phyloP scores from a whole-genome alignment of 176 grass and related monocot genomes.

The Avena sativa region DNA sequence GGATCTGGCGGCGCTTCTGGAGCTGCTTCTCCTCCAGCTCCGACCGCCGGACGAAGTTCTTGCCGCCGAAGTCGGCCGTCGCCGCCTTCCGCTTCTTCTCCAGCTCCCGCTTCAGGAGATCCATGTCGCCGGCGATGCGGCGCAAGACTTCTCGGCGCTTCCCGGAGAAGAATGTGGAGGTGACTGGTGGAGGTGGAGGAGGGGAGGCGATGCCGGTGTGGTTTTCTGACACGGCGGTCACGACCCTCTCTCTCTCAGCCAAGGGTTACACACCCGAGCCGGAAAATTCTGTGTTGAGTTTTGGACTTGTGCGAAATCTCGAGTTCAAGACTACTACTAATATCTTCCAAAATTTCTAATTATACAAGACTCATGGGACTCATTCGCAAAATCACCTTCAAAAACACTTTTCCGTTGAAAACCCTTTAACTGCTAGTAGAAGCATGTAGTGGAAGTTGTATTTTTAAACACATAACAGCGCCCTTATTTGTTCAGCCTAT shows the following conservation, averaged over 20 bases:
- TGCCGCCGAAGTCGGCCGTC: conserved; percentile 68
- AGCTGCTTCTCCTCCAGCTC: conserved; percentile 94
- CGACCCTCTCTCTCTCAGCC: neutral
- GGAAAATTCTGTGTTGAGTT: too few relatives aligned
- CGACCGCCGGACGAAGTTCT: conserved; percentile 83
- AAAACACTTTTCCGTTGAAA: too few relatives aligned
- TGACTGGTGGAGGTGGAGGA: neutral
- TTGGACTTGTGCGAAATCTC: too few relatives aligned
- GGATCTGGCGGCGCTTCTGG: conserved; percentile 66
- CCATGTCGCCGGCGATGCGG: conserved; percentile 51
- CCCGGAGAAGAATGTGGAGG: neutral
- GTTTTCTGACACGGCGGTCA: neutral
- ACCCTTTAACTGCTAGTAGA: too few relatives aligned
- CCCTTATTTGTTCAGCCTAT: too few relatives aligned
- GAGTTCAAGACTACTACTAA: too few relatives aligned
- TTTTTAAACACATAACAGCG: too few relatives aligned
- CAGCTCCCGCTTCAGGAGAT: conserved; percentile 85
- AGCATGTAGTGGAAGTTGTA: too few relatives aligned
- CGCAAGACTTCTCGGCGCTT: conserved; percentile 7
- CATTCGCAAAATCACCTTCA: too few relatives aligned
- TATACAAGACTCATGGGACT: too few relatives aligned
- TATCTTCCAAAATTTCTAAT: too few relatives aligned
- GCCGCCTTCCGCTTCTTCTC: conserved; percentile 78
- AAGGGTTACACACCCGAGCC: too few relatives aligned
- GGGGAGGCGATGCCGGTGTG: conserved; percentile 12